Conservation (phyloP, 129 eudicot genomes). For the Centaurea solstitialis region DNA sequence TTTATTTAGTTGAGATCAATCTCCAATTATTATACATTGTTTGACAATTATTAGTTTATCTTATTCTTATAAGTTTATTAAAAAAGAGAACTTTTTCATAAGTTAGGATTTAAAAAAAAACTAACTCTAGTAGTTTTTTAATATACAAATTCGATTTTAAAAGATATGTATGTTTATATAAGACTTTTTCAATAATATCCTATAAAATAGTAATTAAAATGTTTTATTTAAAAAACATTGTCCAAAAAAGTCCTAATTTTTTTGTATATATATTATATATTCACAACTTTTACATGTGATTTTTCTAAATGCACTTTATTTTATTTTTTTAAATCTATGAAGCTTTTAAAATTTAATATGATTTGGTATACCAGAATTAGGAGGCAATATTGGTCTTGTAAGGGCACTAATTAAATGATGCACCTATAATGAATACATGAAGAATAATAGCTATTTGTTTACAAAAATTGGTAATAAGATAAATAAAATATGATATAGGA, state of each 20-base stretch:
- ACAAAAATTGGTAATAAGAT: background rate
- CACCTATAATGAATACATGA: background rate
- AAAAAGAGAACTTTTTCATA: no score
- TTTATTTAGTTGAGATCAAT: no score
- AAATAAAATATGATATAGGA: background rate
- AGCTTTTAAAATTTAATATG: background rate
- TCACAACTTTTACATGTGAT: background rate
- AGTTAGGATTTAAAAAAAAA: no score
- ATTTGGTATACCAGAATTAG: background rate
- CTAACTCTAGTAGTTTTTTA: no score
- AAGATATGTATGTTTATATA: no score
- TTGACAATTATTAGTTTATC: background rate
- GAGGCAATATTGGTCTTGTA: background rate
- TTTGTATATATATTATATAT: no score
- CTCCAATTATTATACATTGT: background rate
- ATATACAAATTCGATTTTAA: no score
- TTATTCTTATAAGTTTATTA: no score
- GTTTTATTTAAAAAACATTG: no score
- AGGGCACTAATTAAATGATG: background rate
- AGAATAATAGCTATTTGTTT: background rate
- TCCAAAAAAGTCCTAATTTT: no score
- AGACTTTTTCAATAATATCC: no score
- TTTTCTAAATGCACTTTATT: background rate
- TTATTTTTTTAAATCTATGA: background rate
- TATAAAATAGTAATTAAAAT: no score